Evolutionary conservation across 139 green algal species (phyloP), one percentile per base, ranked within the genome.

Genomic region (Chlamydomonas applanata): DNA sequence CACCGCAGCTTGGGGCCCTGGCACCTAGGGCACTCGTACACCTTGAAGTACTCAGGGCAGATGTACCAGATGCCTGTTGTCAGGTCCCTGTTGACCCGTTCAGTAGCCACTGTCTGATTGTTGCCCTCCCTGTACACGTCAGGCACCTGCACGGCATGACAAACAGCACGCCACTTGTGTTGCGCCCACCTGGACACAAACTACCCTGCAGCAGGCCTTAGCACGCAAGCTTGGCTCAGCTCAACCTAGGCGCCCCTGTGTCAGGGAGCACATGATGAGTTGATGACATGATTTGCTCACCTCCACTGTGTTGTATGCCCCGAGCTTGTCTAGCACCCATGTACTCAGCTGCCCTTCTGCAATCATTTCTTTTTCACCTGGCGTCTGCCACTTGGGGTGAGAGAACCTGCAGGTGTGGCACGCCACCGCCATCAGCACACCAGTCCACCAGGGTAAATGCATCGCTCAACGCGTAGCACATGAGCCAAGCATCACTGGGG

Each of bases 241-340:
- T 9, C 57, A 33, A 9, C 19, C 19, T 16, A 25, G 24, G 16
- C 9, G 57, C 9, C 57, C 9, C 57, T 65, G 19, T 14, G 22
- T 14, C 24, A 34, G 57, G 25, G 24, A 9, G 9, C 19, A 25
- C 57, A 29, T 65, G 57, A n/a, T n/a, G n/a, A n/a, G n/a, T n/a
- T n/a, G n/a, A n/a, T 40, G n/a, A 3, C 5, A 19, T 13, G 5
- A 3, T 19, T 17, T 68, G 29, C n/a, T 4, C 33, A 75, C 70
- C 54, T 73, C 19, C 16, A 81, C 36, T 4, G 56, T 44, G 40
- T 82, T 67, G 71, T 84, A 82, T 29, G 73, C 77, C 36, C 83
- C 83, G 66, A 86, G 74, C 54, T 82, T 77, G 30, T 83, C 68
- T 27, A 76, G n/a, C 53, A 83, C 72, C 83, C 83, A 89, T 1